Percentiles rank a stretch among this genome's conserved stretches.
Conservation (phyloP, 2,329 filamentous ascomycete genomes). For the Hypoxylon sp. region DNA sequence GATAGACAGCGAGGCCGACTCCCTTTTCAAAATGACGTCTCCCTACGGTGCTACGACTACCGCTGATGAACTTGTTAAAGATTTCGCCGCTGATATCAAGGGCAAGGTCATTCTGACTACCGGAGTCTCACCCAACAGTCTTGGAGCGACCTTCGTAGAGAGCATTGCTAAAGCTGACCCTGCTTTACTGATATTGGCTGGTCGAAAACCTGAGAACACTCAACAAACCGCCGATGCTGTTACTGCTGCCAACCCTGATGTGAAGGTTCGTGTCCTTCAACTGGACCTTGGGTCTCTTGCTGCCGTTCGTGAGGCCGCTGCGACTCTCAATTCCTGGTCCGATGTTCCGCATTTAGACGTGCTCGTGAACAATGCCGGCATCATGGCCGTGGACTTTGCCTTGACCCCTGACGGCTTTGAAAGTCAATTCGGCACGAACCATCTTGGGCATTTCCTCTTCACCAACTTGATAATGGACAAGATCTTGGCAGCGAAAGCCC, state of each 20-base stretch:
- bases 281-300: constrained; percentile 32
- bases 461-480: constrained; percentile 56
- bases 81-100: constrained; percentile 24
- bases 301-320: constrained; percentile 53
- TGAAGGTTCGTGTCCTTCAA: constrained; percentile 53
- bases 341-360: constrained; percentile 46
- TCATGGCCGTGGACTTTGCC: constrained; percentile 54
- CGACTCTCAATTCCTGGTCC: constrained; percentile 51
- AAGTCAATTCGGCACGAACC: constrained; percentile 55
- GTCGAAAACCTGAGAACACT: constrained; percentile 58
- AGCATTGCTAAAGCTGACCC: constrained; percentile 57
- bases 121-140: constrained; percentile 56
- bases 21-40: constrained; percentile 12
- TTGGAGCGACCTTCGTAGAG: constrained; percentile 55
- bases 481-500: constrained; percentile 45
- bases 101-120: constrained; percentile 57
- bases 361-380: constrained; percentile 47
- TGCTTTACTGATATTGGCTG: constrained; percentile 59
- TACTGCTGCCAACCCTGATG: constrained; percentile 49
- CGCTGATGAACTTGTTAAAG: constrained; percentile 21
- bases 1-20: not conserved
- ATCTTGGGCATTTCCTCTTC: constrained; percentile 57
- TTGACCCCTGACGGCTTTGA: constrained; percentile 57
- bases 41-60: constrained; percentile 22
- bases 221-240: constrained; percentile 55